Percentiles rank a stretch among this genome's conserved stretches.
These are phyloP conservation scores for Obelidium mucronatum DNA, from an alignment of 192 early-diverging fungal species.

Conservation along the genomic window DNA sequence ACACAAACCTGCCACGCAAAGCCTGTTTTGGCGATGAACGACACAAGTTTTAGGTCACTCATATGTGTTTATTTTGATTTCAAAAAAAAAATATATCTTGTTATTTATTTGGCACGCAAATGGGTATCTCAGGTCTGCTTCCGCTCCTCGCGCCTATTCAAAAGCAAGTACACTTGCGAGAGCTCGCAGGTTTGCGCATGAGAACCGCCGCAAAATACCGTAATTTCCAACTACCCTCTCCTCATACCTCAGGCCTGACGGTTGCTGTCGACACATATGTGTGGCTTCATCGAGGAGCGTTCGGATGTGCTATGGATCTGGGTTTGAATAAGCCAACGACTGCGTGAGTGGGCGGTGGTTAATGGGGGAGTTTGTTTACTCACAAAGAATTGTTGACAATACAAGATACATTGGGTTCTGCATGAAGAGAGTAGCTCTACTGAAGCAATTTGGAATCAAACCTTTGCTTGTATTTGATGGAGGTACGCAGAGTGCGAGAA, in stretches of 20 bases:
- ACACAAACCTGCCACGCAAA: conserved; percentile 37
- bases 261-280: conserved; percentile 94
- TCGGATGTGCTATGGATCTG: conserved; percentile 85
- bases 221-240: neutral
- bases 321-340: conserved; percentile 70
- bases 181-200: conserved; percentile 63
- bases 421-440: conserved; percentile 76
- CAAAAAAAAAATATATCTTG: too few species aligned
- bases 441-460: conserved; percentile 72
- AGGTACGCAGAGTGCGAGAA: conserved; percentile 48
- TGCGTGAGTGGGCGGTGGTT: conserved; percentile 62
- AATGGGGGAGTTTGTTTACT: neutral
- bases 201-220: neutral
- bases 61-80: conserved; percentile 17
- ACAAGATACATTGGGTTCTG: conserved; percentile 86
- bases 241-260: neutral
- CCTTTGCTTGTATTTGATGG: conserved; percentile 98
- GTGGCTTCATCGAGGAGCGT: conserved; percentile 93
- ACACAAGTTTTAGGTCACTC: conserved; percentile 32
- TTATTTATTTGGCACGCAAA: conserved; percentile 35
- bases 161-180: conserved; percentile 67
- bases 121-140: conserved; percentile 92
- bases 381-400: neutral
- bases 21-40: conserved; percentile 24
- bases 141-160: conserved; percentile 82